Base-by-base conservation (phyloP, 1,139 yeast species). In the Debaryomyces coudertii region DNA sequence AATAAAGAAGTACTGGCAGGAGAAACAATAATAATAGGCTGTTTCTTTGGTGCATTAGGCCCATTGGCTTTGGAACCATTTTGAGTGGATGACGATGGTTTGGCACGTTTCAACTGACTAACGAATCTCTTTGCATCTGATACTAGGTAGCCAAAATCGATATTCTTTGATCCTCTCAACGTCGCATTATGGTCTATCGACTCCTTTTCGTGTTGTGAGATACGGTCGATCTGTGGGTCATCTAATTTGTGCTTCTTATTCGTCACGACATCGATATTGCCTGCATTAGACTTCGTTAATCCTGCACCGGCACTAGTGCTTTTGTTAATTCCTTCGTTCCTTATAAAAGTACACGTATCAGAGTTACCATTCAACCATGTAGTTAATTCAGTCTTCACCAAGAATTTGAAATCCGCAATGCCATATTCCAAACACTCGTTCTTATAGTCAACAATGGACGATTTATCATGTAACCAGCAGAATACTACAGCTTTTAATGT, bases 1-100 rank as follows among this genome's bases (percentile, higher is more conserved):
- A 93, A 66, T 40, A 93, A 72, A 0, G 99, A 86, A 2, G 98
- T 90, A 1, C 99, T 93, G 2, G 98, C 90, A 1, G 99, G 98
- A 1, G 98, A 90, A 31, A 93, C 80, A 43, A 93, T 71, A 49
- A 93, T 89, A 54, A 93, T 90, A n/a, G 99, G 99, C 58, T 87
- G 96, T 53, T 85, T 87, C 50, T 64, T 65, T 52, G 58, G 57
- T 6, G 60, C 51, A 23, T 53, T 53, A 5, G 54, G 33, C 5
- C 54, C 50, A 37, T 54, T 48, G 45, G 51, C 42, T 20, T 46
- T 51, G 14, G 36, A 22, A 22, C 33, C 33, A 7, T 37, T 31
- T 22, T 33, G 29, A 6, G 37, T 14, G 11, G 36, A 38, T 8
- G 57, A 44, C 3, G 62, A 36, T 9, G 65, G 55, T 47, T 69